Conservation (phyloP, 257 asterid species). For the Petrea volubilis region DNA sequence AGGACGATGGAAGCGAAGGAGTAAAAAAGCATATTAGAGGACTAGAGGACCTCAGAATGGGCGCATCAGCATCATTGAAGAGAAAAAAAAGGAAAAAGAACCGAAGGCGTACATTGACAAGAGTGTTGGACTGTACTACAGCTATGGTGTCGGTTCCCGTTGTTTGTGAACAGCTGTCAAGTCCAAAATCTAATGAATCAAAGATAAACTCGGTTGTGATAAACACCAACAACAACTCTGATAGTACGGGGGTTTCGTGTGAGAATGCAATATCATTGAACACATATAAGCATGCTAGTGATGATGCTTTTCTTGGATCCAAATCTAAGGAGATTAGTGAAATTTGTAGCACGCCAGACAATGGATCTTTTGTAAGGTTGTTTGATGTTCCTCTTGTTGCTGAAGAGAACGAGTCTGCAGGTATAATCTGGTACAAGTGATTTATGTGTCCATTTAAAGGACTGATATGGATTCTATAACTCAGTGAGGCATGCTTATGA, state of each 20-base stretch:
- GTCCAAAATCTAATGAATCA: constrained; percentile 48
- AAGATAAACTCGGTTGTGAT: constrained; percentile 33
- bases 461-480: no score
- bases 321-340: constrained; percentile 56
- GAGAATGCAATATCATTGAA: constrained; percentile 40
- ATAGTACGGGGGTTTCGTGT: constrained; percentile 48
- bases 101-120: constrained; percentile 70
- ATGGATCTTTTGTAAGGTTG: constrained; percentile 46
- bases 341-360: constrained; percentile 42
- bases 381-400: constrained; percentile 70
- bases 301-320: constrained; percentile 38
- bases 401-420: constrained; percentile 58
- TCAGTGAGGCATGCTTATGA: no score
- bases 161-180: constrained; percentile 45
- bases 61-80: constrained; percentile 43
- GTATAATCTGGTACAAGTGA: constrained; percentile 31
- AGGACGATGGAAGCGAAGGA: constrained; percentile 77
- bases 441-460: background rate
- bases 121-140: constrained; percentile 71
- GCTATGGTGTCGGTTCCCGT: constrained; percentile 59
- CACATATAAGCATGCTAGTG: constrained; percentile 32
- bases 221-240: constrained; percentile 37
- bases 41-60: constrained; percentile 71
- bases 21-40: constrained; percentile 81
- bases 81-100: constrained; percentile 65